Evolutionary conservation across 208 protist species (phyloP).

Genomic region (Phytomonas francai): DNA sequence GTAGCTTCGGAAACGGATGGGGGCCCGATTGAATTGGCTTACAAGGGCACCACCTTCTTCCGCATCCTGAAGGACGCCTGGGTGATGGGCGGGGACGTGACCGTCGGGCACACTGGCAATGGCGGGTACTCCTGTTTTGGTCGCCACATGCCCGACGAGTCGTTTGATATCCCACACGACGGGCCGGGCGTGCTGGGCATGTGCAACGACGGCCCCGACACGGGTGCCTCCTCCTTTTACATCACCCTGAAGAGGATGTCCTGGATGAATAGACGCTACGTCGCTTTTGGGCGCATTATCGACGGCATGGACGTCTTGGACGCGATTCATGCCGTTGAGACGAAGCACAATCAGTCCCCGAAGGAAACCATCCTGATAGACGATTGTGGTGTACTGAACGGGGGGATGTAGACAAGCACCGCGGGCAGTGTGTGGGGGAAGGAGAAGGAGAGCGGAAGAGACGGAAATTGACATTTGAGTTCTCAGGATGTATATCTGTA

Average conservation of each 20-base stretch:
- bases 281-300: conserved; percentile 93
- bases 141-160: conserved; percentile 90
- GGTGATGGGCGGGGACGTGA: conserved; percentile 93
- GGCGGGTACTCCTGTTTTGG: conserved; percentile 91
- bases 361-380: conserved; percentile 45
- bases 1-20: conserved; percentile 10
- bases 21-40: conserved; percentile 46
- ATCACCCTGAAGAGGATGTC: conserved; percentile 69
- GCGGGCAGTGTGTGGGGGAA: background rate
- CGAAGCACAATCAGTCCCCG: conserved; percentile 81
- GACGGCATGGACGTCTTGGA: conserved; percentile 85
- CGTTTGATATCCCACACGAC: conserved; percentile 88
- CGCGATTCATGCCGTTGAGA: conserved; percentile 61
- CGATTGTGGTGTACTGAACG: conserved; percentile 77
- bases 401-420: conserved; percentile 26
- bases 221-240: conserved; percentile 86
- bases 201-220: conserved; percentile 86
- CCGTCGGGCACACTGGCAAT: conserved; percentile 64
- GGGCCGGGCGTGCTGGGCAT: conserved; percentile 72
- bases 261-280: conserved; percentile 92
- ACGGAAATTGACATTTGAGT: background rate
- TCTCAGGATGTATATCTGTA: too few relatives aligned
- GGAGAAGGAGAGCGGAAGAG: background rate
- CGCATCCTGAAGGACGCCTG: conserved; percentile 90
- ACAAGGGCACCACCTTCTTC: conserved; percentile 91